A percentile compares a stretch with the other conserved stretches of the same genome.
Evolutionary conservation across 176 grass and related monocot species (phyloP).

Genomic region (Melocanna baccifera): DNA sequence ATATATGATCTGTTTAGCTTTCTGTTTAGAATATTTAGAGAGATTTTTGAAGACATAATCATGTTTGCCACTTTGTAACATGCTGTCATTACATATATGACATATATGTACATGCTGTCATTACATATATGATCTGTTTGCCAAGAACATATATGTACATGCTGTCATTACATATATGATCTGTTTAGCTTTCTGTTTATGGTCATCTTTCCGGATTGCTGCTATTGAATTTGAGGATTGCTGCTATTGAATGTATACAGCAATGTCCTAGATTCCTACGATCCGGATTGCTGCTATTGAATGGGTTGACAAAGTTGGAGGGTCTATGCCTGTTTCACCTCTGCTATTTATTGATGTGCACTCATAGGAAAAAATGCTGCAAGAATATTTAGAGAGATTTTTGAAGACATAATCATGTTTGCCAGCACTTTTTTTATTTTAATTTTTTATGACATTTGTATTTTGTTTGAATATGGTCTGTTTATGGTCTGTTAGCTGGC

Average conservation of each 20-base stretch:
- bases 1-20: too few species aligned
- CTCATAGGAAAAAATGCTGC: not conserved
- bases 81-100: too few species aligned
- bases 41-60: not conserved
- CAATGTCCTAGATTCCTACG: too few species aligned
- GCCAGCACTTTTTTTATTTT: not conserved
- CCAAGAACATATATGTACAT: too few species aligned
- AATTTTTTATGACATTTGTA: not conserved
- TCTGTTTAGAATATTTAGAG: not conserved
- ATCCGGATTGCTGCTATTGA: too few species aligned
- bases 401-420: conserved; percentile 1
- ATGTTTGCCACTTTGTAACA: conserved; percentile 3
- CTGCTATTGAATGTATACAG: too few species aligned
- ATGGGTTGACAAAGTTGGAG: not conserved
- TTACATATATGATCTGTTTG: too few species aligned
- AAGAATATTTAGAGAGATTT: not conserved
- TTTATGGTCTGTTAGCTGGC: not conserved
- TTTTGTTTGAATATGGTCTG: not conserved
- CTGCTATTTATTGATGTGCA: not conserved
- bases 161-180: too few species aligned
- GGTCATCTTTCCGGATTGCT: too few species aligned
- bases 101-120: too few species aligned
- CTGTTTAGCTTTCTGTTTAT: too few species aligned
- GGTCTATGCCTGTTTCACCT: not conserved
- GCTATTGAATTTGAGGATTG: too few species aligned